Evolutionary conservation across 2,329 filamentous ascomycete genomes (phyloP), one percentile per base, ranked within the genome.

Genomic region (Aspergillus ibericus): DNA sequence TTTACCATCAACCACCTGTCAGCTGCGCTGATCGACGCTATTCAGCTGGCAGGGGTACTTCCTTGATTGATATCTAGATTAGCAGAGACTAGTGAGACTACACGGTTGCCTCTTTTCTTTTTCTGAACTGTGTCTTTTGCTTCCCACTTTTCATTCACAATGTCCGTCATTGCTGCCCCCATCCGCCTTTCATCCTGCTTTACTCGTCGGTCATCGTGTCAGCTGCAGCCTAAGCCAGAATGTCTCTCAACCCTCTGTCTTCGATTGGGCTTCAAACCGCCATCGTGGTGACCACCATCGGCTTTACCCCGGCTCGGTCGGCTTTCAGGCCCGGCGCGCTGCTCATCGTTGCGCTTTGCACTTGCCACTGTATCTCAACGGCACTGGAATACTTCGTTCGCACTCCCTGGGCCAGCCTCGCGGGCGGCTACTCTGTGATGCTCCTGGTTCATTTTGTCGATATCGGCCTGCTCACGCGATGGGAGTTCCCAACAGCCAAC

Each of bases 381-480:
- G 20, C 58, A 5, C 18, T 56, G 3, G 2, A 34, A 13, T 49
- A 46, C 35, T 38, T 56, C 1, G 25, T 52, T 16, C 47, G 49
- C 12, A 56, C 29, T 12, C 32, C 49, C 10, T 56, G 38, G 53
- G 34, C 53, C 3, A 42, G 36, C 48, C 54, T 52, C n/a, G 53
- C 49, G 9, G 42, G 40, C 16, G 58, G 53, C 2, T 56, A 59
- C 35, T 38, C 58, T 4, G 35, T 53, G 4, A 55, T 35, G 48
- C 25, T 59, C 4, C 18, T 59, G 1, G 12, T 59, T n/a, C 58
- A 59, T 4, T 56, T 29, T 25, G 10, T 53, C 25, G 53, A 56
- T 6, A 38, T 59, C 7, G 53, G 8, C 6, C 9, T 56, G 25
- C 15, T 59, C 15, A 44, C 20, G 5, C 32, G n/a, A 7, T 56